These are phyloP conservation scores for Emmonsiellopsis sp. DNA, from an alignment of 2,329 filamentous ascomycete species.

Conservation along the genomic window DNA sequence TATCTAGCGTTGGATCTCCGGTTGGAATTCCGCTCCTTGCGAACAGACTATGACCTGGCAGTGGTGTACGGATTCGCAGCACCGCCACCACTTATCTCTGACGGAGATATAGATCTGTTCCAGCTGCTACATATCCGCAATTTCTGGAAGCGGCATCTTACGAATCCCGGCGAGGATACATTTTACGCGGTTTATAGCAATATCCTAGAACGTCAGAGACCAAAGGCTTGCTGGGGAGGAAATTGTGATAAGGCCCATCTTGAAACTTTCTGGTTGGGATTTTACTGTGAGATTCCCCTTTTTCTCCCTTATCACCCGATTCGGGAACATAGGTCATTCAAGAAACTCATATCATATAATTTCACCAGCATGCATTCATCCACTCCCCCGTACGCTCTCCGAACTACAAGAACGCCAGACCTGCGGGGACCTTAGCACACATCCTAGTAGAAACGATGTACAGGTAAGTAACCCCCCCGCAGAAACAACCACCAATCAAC, in stretches of 20 bases:
- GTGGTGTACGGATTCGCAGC: constrained; percentile 18
- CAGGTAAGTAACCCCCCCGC: constrained; percentile 15
- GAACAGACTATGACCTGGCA: constrained; percentile 23
- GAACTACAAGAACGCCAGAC: constrained; percentile 23
- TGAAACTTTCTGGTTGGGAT: constrained; percentile 23
- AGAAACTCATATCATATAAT: background rate
- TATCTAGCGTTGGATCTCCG: constrained; percentile 23
- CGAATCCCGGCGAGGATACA: constrained; percentile 18
- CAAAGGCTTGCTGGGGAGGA: constrained; percentile 11
- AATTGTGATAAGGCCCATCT: constrained; percentile 7
- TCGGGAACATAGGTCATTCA: background rate
- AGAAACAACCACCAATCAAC: too few species aligned
- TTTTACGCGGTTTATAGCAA: constrained; percentile 17
- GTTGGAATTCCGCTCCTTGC: constrained; percentile 15
- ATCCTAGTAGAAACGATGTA: constrained; percentile 14
- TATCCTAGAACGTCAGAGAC: constrained; percentile 13
- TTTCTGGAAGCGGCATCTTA: constrained; percentile 34
- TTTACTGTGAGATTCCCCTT: constrained; percentile 19
- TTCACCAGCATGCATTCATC: constrained; percentile 25
- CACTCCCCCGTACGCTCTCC: constrained; percentile 18
- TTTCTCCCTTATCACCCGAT: constrained; percentile 1
- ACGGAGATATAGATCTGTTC: constrained; percentile 18
- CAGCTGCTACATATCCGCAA: constrained; percentile 30
- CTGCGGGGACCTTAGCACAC: constrained; percentile 23
- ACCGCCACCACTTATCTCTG: constrained; percentile 3